Evolutionary conservation across 495 filamentous ascomycete species (phyloP).

Genomic region (Trichoderma virens): DNA sequence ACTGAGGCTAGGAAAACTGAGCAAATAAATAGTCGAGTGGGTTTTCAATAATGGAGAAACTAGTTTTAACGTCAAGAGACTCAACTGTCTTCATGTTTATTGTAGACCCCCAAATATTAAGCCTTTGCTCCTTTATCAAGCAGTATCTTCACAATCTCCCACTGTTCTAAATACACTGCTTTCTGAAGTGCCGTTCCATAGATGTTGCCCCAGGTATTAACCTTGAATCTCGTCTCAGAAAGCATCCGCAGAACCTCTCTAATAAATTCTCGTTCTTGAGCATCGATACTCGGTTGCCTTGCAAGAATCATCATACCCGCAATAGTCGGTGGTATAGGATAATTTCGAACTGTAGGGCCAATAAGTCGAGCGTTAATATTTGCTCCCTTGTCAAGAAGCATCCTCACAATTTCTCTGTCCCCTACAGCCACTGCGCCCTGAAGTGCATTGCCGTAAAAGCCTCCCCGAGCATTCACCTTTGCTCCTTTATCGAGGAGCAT

Average conservation of each 20-base stretch:
- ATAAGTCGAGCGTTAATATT: slow-evolving; percentile 4
- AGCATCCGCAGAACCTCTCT: too few species aligned
- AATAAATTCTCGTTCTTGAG: too few species aligned
- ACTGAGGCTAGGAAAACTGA: too few species aligned
- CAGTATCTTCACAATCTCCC: neutral
- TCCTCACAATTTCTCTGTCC: slow-evolving; percentile 13
- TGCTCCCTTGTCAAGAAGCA: slow-evolving; percentile 21
- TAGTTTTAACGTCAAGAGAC: too few species aligned
- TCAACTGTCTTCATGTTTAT: too few species aligned
- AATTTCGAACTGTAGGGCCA: neutral
- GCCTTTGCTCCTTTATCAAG: neutral
- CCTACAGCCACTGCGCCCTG: slow-evolving; percentile 15
- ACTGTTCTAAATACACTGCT: neutral
- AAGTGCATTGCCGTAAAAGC: slow-evolving; percentile 17
- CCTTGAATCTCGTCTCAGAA: neutral
- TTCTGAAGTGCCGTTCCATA: neutral
- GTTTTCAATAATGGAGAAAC: too few species aligned
- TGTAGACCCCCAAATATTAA: too few species aligned
- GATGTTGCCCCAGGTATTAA: too few species aligned
- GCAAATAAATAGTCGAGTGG: too few species aligned
- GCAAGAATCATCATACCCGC: too few species aligned
- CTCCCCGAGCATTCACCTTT: slow-evolving; percentile 12
- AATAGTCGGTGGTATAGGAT: too few species aligned
- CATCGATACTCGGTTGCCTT: neutral
- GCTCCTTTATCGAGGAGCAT: neutral